Evolutionary conservation across 805 yeast genomes (phyloP).

Genomic region (Zygosaccharomyces pseudorouxii): DNA sequence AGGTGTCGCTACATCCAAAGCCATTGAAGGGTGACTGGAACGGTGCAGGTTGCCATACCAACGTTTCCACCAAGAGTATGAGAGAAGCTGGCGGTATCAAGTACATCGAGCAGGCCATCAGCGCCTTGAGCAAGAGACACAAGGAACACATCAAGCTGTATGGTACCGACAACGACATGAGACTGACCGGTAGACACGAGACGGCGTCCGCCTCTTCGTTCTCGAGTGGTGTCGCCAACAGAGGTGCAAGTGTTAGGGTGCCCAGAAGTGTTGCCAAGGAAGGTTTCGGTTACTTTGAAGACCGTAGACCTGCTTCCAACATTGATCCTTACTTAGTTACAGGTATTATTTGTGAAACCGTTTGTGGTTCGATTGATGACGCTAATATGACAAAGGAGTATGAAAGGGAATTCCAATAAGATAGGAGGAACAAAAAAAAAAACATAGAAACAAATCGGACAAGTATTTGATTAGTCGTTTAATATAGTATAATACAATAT

Average conservation of each 20-base stretch:
- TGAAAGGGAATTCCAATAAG: constrained; percentile 59
- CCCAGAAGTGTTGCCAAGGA: constrained; percentile 98
- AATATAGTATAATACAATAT: too few relatives aligned
- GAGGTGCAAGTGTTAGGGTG: constrained; percentile 98
- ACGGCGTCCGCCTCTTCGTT: constrained; percentile 90
- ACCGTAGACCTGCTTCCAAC: constrained; percentile 99
- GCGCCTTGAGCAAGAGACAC: constrained; percentile 93
- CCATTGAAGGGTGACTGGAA: constrained; percentile 99
- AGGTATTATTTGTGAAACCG: constrained; percentile 96
- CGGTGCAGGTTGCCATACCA: constrained; percentile 99
- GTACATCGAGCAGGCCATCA: constrained; percentile 85
- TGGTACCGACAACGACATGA: constrained; percentile 91
- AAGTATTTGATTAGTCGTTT: background rate
- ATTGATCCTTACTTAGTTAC: constrained; percentile 98
- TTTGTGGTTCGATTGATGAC: constrained; percentile 89
- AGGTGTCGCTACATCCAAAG: constrained; percentile 98
- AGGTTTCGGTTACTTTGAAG: constrained; percentile 98
- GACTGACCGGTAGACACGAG: constrained; percentile 98
- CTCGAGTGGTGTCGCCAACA: constrained; percentile 98
- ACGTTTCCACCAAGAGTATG: constrained; percentile 90
- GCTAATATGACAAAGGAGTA: constrained; percentile 92
- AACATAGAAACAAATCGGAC: background rate
- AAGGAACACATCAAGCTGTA: constrained; percentile 91
- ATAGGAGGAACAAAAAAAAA: background rate
- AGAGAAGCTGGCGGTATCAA: constrained; percentile 96